Percentiles rank a stretch among this genome's conserved stretches.
Conservation (phyloP, 352 stramenopile genomes). For the Phytophthora pisi region DNA sequence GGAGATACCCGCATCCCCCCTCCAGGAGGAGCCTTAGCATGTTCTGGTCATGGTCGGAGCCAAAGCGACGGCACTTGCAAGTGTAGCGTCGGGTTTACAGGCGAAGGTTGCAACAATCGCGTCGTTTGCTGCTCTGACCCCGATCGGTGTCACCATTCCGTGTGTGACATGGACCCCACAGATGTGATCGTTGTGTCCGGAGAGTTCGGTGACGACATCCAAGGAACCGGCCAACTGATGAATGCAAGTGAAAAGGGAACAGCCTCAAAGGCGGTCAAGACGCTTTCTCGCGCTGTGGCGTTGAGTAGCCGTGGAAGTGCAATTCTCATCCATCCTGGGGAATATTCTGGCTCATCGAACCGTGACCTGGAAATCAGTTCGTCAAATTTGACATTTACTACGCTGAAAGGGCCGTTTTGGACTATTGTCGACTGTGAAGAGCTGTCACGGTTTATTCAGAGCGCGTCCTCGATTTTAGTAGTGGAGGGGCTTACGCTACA, state of each 20-base stretch:
- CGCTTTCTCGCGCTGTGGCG: constrained; percentile 43
- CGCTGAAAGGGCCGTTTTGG: constrained; percentile 56
- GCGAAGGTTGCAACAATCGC: constrained; percentile 70
- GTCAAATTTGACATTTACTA: constrained; percentile 38
- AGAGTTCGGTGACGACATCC: constrained; percentile 56
- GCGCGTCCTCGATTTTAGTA: constrained; percentile 13
- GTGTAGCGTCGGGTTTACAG: constrained; percentile 74
- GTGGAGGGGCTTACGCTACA: constrained; percentile 50
- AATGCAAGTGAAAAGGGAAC: constrained; percentile 54
- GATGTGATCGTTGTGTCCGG: constrained; percentile 60
- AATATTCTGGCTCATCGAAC: constrained; percentile 49
- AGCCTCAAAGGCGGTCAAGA: constrained; percentile 56
- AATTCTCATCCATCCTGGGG: constrained; percentile 67
- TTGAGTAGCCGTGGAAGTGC: constrained; percentile 38
- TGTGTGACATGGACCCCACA: constrained; percentile 43
- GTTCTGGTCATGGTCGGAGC: constrained; percentile 44
- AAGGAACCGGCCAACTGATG: constrained; percentile 64
- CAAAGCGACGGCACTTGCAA: constrained; percentile 44
- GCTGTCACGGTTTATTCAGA: constrained; percentile 18
- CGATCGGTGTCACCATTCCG: constrained; percentile 34
- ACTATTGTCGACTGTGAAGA: constrained; percentile 52
- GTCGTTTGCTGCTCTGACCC: constrained; percentile 61
- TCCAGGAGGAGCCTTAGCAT: constrained; percentile 32
- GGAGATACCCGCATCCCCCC: constrained; percentile 35
- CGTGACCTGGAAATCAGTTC: constrained; percentile 31